Evolutionary conservation across 768 basidiomycete species (phyloP), one percentile per base, ranked within the genome.

Genomic region (Tylopilus sp.): DNA sequence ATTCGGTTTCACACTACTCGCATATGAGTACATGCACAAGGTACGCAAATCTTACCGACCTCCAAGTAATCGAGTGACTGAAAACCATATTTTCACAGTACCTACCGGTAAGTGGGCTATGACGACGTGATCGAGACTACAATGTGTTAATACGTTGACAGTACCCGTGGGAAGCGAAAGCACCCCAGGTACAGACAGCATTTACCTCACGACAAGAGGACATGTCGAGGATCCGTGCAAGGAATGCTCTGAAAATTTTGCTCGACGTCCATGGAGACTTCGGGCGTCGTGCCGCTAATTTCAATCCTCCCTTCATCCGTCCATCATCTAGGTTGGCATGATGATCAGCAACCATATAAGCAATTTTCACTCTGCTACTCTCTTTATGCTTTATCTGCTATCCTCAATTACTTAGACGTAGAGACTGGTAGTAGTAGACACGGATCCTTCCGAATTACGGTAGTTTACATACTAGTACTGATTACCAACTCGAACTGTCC

Each of bases 181-280:
- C 79, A 47, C 76, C 74, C 47, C 81, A 81, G 63, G 78, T 86
- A 54, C 81, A 85, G 68, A 93, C 83, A 17, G 79, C 75, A 48
- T 80, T 87, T 50, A 91, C 81, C 7, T 78, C 81, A 50, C 80
- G 81, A 48, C 79, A 80, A 35, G 88, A 90, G 59, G 95, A 98
- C 52, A 77, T 98, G 72, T 82, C 92, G 26, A 83, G 86, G 65
- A 80, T 95, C 39, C 81, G 97, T 48, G 95, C 97, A 18, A 79
- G 95, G 51, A 98, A 98, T 75, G 95, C 94, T 13, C 80, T 99
- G 62, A 93, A 94, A 70, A 92, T 93, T 53, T 69, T 94, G 56
- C 73, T 94, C 64, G 92, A 93, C 61, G 87, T 91, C 35, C 90
- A 91, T 69, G 88, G 89, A n/a, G 89, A 93, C 67, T 88, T 92